Conservation (phyloP, 352 stramenopile species). For the Phytophthora meadii region DNA sequence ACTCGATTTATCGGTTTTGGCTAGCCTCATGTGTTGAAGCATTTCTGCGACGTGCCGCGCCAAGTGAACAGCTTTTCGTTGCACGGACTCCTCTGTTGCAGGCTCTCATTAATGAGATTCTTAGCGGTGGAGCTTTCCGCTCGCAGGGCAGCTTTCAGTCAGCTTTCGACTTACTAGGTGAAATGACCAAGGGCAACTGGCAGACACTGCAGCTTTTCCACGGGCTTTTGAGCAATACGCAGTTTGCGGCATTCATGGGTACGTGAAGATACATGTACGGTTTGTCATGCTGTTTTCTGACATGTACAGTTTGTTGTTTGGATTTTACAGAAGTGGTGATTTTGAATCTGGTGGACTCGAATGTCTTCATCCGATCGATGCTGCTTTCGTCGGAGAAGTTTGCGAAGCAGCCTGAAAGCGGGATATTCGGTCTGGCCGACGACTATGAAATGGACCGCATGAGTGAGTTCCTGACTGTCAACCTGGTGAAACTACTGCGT, state of each 20-base stretch:
- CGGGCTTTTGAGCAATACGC: conserved; percentile 80
- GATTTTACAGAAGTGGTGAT: conserved; percentile 84
- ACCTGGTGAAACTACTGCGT: conserved; percentile 91
- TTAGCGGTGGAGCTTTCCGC: conserved; percentile 81
- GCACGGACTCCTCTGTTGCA: conserved; percentile 88
- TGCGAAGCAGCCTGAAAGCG: conserved; percentile 41
- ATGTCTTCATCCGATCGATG: conserved; percentile 96
- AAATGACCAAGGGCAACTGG: conserved; percentile 95
- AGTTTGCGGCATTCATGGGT: conserved; percentile 93
- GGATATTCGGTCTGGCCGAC: conserved; percentile 52
- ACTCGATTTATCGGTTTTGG: conserved; percentile 97
- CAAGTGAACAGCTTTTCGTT: conserved; percentile 92
- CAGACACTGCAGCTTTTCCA: conserved; percentile 92
- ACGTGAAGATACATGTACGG: conserved; percentile 24
- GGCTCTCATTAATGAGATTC: conserved; percentile 90
- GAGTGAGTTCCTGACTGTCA: conserved; percentile 89
- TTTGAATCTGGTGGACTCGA: conserved; percentile 96
- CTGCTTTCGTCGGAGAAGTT: conserved; percentile 85
- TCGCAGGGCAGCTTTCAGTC: conserved; percentile 94
- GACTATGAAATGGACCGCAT: conserved; percentile 81
- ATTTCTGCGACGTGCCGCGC: conserved; percentile 89
- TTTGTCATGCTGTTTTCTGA: conserved; percentile 15
- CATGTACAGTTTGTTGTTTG: conserved; percentile 12
- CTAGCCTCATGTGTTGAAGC: conserved; percentile 96
- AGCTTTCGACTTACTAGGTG: conserved; percentile 95